phyloP scores from a whole-genome alignment of 2,329 filamentous ascomycete genomes.

The Colletotrichum simmondsii region DNA sequence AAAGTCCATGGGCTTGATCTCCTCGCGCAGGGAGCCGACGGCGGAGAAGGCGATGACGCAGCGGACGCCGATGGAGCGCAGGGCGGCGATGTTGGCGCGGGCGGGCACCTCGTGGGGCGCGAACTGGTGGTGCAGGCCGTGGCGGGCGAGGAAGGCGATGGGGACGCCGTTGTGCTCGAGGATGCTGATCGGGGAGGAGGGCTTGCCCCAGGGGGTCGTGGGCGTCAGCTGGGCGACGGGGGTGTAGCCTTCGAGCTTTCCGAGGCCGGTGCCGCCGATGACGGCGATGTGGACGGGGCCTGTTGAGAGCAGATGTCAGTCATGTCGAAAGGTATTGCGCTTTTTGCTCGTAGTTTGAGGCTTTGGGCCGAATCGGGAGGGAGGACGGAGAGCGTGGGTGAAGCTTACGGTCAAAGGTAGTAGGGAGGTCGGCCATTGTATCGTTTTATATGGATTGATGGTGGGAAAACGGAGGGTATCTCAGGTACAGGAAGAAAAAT shows the following conservation, averaged over 20 bases:
- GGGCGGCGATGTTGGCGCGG: constrained; percentile 97
- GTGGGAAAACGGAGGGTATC: background rate
- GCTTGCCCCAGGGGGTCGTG: constrained; percentile 87
- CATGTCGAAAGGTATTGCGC: background rate
- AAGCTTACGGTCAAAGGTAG: constrained; percentile 66
- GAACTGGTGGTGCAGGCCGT: constrained; percentile 88
- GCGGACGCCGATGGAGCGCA: constrained; percentile 88
- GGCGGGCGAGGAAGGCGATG: constrained; percentile 93
- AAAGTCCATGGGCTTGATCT: constrained; percentile 96
- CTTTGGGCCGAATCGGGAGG: background rate
- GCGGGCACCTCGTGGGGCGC: constrained; percentile 95
- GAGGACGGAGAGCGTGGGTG: background rate
- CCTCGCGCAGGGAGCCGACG: constrained; percentile 90
- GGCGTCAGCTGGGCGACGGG: constrained; percentile 83
- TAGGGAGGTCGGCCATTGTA: constrained; percentile 65
- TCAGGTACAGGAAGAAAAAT: background rate
- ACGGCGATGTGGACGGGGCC: constrained; percentile 85
- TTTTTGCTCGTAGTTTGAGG: constrained; percentile 13
- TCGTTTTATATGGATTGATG: background rate
- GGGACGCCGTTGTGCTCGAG: constrained; percentile 85
- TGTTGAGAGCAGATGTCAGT: constrained; percentile 42
- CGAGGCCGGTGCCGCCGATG: constrained; percentile 92
- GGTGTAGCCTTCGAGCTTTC: constrained; percentile 86
- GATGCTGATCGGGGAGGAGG: constrained; percentile 82
- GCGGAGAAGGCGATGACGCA: constrained; percentile 95